phyloP scores from a whole-genome alignment of 2,329 filamentous ascomycete genomes.

The Aspergillus texensis region DNA sequence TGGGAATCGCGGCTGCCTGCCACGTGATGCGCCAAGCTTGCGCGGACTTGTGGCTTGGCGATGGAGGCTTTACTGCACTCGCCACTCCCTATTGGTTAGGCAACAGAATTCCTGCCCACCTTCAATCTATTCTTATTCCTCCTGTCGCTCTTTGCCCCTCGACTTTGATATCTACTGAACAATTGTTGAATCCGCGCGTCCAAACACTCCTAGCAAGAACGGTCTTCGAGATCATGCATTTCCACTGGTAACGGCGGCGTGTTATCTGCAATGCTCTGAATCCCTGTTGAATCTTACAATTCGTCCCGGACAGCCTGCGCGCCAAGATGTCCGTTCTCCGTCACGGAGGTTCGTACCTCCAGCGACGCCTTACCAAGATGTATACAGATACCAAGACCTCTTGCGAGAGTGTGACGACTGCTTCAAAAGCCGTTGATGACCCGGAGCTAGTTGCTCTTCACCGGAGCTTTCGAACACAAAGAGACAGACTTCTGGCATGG shows the following conservation, averaged over 20 bases:
- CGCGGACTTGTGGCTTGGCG: conserved; percentile 26
- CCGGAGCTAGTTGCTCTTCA: conserved; percentile 61
- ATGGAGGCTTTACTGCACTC: conserved; percentile 28
- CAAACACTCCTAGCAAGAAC: background rate
- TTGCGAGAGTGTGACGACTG: conserved; percentile 57
- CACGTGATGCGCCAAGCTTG: conserved; percentile 25
- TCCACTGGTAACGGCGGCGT: conserved; percentile 9
- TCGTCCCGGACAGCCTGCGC: conserved; percentile 18
- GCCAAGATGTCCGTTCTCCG: conserved; percentile 51
- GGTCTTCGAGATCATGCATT: conserved; percentile 5
- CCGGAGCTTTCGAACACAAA: conserved; percentile 64
- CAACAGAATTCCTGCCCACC: conserved; percentile 44
- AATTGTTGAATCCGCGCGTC: conserved; percentile 3
- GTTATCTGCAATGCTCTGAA: conserved; percentile 22
- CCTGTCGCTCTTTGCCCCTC: conserved; percentile 18
- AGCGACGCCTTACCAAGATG: conserved; percentile 59
- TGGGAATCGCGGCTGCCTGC: conserved; percentile 33
- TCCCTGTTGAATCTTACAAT: conserved; percentile 7
- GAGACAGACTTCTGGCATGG: conserved; percentile 66
- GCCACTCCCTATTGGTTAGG: conserved; percentile 44
- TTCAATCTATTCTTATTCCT: conserved; percentile 30
- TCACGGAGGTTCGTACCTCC: conserved; percentile 48
- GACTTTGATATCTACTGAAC: conserved; percentile 1
- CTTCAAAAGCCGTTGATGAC: conserved; percentile 51
- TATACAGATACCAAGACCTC: conserved; percentile 67